Evolutionary conservation across 192 early-diverging fungal genomes (phyloP), one percentile per base, ranked within the genome.

Genomic region (Mortierella hygrophila): DNA sequence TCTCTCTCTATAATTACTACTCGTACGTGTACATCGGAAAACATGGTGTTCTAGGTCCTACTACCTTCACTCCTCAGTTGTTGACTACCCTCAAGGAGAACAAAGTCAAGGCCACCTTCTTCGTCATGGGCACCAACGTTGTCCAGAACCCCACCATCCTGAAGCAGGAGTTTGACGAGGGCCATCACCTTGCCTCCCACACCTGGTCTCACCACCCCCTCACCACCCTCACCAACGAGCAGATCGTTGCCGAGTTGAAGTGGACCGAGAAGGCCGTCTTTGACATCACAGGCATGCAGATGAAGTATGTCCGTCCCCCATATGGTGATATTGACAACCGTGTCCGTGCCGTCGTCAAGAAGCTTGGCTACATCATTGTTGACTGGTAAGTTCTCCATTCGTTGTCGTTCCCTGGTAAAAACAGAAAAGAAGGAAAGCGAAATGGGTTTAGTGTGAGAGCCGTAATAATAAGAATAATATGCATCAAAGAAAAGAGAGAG

Each of bases 191-290:
- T 76, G 83, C 76, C 37, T 85, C 75, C 20, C 84, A 89, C 75
- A 94, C 93, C 16, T 94, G 92, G 92, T 89, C 86, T 10, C 93
- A 93, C 82, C 81, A 76, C 71, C 88, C 90, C 46, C 81, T 91
- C 40, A 94, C 94, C 42, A 85, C 82, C 26, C 75, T 87, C 37
- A 86, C 88, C 75, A 94, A 88, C 71, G 88, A 93, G 57, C 80
- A 93, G 76, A 76, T 92, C 23, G 92, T 94, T 54, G 92, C 94
- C 55, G 91, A 94, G 63, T 20, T 94, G n/a, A 90, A 92, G 74
- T 92, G 90, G 90, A 92, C 91, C 40, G 82, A 82, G 57, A 76
- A 77, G 26, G 90, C 79, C 15, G 90, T 92, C 49, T 80, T 89
- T 16, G 88, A 90, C 74, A 71, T 79, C 49, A 75, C 72, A 54